These are phyloP conservation scores for Dalbergia oliveri DNA, from an alignment of 306 rosid species.

Conservation along the genomic window DNA sequence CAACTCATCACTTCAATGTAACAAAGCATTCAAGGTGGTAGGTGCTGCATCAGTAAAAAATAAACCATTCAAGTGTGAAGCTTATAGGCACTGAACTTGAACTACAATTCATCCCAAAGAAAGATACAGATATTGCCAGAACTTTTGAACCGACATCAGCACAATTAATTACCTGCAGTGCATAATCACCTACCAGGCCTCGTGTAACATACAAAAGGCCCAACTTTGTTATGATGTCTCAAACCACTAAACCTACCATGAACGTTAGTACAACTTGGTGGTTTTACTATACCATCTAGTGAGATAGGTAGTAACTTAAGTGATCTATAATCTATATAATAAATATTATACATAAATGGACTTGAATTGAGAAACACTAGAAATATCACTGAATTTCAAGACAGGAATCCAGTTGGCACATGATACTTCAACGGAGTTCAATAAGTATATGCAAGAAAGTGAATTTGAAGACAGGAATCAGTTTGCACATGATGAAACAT, in stretches of 20 bases:
- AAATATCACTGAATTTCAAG: not conserved
- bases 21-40: slow-evolving; percentile 13
- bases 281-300: not conserved
- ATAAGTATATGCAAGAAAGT: not conserved
- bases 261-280: not conserved
- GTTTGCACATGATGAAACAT: slow-evolving; percentile 6
- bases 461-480: not conserved
- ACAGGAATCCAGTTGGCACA: not conserved
- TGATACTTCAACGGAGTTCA: not conserved
- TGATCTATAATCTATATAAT: slow-evolving; percentile 7
- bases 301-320: slow-evolving; percentile 2
- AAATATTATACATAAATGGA: not conserved
- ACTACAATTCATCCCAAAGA: not conserved
- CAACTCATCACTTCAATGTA: slow-evolving; percentile 23
- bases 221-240: not conserved
- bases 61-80: not conserved
- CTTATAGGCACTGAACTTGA: not conserved
- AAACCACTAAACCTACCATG: not conserved
- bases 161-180: not conserved
- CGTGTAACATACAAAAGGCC: not conserved
- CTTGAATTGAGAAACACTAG: not conserved
- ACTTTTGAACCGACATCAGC: not conserved
- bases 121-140: not conserved
- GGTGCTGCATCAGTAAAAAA: not conserved
- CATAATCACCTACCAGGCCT: not conserved